Conservation (phyloP, 768 basidiomycete species). For the Leccinum ochraceum region DNA sequence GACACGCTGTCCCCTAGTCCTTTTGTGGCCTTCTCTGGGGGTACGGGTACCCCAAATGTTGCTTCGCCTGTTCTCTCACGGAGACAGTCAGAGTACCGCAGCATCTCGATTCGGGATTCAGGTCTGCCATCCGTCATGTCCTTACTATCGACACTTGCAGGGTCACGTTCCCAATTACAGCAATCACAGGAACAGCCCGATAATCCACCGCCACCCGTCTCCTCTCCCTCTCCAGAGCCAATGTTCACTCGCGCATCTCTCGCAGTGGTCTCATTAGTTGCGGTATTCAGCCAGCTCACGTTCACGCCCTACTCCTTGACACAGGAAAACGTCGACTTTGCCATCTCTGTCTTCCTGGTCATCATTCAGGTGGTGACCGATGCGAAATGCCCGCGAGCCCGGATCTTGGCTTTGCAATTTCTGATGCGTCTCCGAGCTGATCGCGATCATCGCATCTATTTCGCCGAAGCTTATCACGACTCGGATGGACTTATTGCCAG, state of each 20-base stretch:
- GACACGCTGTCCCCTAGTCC: slow-evolving; percentile 42
- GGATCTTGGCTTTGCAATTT: slow-evolving; percentile 80
- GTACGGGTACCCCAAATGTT: slow-evolving; percentile 36
- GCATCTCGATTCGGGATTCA: slow-evolving; percentile 43
- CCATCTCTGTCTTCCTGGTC: slow-evolving; percentile 52
- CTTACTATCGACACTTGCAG: slow-evolving; percentile 61
- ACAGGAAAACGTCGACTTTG: slow-evolving; percentile 49
- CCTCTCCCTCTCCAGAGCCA: slow-evolving; percentile 29
- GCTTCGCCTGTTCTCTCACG: slow-evolving; percentile 59
- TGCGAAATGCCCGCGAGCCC: slow-evolving; percentile 55
- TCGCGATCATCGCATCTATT: slow-evolving; percentile 84
- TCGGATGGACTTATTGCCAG: slow-evolving; percentile 54
- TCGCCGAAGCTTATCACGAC: slow-evolving; percentile 54
- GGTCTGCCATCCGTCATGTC: slow-evolving; percentile 64
- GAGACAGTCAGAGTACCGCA: slow-evolving; percentile 55
- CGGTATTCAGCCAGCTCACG: slow-evolving; percentile 66
- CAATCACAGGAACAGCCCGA: slow-evolving; percentile 44
- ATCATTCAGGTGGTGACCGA: slow-evolving; percentile 49
- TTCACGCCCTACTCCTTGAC: slow-evolving; percentile 64
- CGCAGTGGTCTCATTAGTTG: slow-evolving; percentile 63
- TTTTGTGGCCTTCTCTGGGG: slow-evolving; percentile 25
- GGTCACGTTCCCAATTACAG: slow-evolving; percentile 60
- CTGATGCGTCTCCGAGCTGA: slow-evolving; percentile 87
- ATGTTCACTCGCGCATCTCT: slow-evolving; percentile 50
- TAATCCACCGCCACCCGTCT: slow-evolving; percentile 30